Conservation (phyloP, 1,139 yeast genomes). For the Saccharomyces hybrid region DNA sequence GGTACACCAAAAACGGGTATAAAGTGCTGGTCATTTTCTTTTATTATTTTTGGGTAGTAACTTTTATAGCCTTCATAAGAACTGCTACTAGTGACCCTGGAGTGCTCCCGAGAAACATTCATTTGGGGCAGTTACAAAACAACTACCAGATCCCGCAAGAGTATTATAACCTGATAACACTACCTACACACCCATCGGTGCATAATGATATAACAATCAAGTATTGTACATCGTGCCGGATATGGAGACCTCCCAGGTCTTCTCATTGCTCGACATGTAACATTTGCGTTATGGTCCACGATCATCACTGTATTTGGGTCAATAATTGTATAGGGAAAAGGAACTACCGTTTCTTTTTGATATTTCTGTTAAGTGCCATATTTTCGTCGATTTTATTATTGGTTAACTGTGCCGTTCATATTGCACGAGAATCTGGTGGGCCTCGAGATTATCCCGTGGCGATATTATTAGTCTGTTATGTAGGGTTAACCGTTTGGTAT, state of each 20-base stretch:
- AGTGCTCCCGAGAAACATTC: slow-evolving; percentile 59
- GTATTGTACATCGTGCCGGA: slow-evolving; percentile 54
- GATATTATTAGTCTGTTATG: slow-evolving; percentile 44
- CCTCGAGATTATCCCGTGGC: slow-evolving; percentile 32
- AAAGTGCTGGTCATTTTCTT: slow-evolving; percentile 55
- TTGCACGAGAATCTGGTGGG: slow-evolving; percentile 28
- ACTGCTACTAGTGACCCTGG: slow-evolving; percentile 69
- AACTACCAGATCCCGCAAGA: slow-evolving; percentile 48
- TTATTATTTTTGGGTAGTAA: slow-evolving; percentile 49
- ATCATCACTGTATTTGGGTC: slow-evolving; percentile 79
- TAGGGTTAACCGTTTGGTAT: slow-evolving; percentile 41
- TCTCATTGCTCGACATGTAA: slow-evolving; percentile 66
- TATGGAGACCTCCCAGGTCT: slow-evolving; percentile 64
- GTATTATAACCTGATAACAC: slow-evolving; percentile 48
- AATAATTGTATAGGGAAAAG: slow-evolving; percentile 72
- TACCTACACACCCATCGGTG: slow-evolving; percentile 51
- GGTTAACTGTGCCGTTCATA: slow-evolving; percentile 23
- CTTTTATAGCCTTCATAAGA: slow-evolving; percentile 39
- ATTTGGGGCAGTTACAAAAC: slow-evolving; percentile 39
- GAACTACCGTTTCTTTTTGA: slow-evolving; percentile 54
- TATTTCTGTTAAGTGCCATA: slow-evolving; percentile 35
- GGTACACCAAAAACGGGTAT: slow-evolving; percentile 35
- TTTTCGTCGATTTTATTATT: slow-evolving; percentile 18
- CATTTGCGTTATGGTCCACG: slow-evolving; percentile 52
- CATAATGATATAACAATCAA: slow-evolving; percentile 38